A percentile compares a stretch with the other conserved stretches of the same genome.
phyloP scores from a whole-genome alignment of 2,329 filamentous ascomycete species.

The Penicillium nordicum region DNA sequence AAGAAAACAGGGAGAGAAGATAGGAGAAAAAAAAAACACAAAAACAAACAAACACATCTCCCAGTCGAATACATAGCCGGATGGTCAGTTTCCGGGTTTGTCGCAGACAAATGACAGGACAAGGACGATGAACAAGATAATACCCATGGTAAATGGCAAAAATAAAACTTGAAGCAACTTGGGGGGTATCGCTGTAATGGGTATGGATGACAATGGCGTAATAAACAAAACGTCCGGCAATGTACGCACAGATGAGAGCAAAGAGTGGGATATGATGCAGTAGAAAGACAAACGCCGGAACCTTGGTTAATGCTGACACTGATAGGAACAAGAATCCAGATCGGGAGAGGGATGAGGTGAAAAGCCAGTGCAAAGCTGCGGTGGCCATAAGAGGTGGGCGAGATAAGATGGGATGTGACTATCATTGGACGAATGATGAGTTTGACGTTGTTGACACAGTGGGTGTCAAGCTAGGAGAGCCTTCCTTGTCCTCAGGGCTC shows the following conservation, averaged over 20 bases:
- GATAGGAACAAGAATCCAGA: background rate
- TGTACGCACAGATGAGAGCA: constrained; percentile 15
- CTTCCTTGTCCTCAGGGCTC: constrained; percentile 34
- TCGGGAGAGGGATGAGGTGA: background rate
- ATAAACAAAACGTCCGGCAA: constrained; percentile 15
- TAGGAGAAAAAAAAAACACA: background rate
- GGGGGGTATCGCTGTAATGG: constrained; percentile 25
- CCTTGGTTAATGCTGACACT: constrained; percentile 5
- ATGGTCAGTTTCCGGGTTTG: background rate
- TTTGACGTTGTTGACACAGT: constrained; percentile 37
- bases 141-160: constrained; percentile 6
- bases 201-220: constrained; percentile 20
- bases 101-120: background rate
- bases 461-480: constrained; percentile 35
- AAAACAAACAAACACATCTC: background rate
- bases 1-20: background rate
- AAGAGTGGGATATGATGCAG: constrained; percentile 16
- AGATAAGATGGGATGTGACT: background rate
- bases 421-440: constrained; percentile 29
- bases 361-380: background rate
- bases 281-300: constrained; percentile 9
- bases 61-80: constrained; percentile 1
- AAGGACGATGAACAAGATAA: constrained; percentile 1
- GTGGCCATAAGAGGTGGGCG: background rate
- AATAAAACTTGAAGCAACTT: constrained; percentile 8